Conservation (phyloP, 2,329 filamentous ascomycete genomes). For the Pestalotiopsis sp. region DNA sequence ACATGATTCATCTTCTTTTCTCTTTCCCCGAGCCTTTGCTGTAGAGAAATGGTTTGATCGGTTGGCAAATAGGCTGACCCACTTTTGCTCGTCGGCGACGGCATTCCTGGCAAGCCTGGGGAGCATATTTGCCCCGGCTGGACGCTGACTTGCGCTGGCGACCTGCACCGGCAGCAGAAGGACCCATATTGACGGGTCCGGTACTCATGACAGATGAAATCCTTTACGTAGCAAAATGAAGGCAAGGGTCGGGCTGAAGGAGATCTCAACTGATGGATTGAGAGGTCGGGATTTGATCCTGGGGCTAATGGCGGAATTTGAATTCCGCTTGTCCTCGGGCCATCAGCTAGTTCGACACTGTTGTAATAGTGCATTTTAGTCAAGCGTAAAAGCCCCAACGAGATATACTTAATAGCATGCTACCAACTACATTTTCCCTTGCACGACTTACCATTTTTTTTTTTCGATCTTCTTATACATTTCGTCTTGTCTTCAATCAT, state of each 20-base stretch:
- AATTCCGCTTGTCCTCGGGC: background rate
- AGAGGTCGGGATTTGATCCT: background rate
- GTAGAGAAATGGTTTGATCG: background rate
- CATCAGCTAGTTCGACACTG: background rate
- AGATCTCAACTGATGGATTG: background rate
- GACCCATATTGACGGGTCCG: background rate
- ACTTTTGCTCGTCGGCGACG: background rate
- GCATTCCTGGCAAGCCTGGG: background rate
- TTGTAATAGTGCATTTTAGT: background rate
- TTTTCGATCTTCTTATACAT: background rate
- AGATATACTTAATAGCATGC: background rate
- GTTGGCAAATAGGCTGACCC: background rate
- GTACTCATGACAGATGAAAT: background rate
- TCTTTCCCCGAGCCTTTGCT: background rate
- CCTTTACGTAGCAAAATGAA: background rate
- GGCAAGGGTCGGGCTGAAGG: background rate
- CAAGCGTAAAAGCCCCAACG: background rate
- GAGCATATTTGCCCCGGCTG: background rate
- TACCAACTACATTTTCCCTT: background rate
- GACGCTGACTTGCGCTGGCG: background rate
- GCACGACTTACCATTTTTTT: background rate
- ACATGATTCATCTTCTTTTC: background rate
- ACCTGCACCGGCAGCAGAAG: background rate
- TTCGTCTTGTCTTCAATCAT: background rate
- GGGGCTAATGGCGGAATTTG: background rate